Percentiles rank a stretch among this genome's conserved stretches.
These are phyloP conservation scores for Curvularia sp. DNA, from an alignment of 2,329 filamentous ascomycete species.

Conservation along the genomic window DNA sequence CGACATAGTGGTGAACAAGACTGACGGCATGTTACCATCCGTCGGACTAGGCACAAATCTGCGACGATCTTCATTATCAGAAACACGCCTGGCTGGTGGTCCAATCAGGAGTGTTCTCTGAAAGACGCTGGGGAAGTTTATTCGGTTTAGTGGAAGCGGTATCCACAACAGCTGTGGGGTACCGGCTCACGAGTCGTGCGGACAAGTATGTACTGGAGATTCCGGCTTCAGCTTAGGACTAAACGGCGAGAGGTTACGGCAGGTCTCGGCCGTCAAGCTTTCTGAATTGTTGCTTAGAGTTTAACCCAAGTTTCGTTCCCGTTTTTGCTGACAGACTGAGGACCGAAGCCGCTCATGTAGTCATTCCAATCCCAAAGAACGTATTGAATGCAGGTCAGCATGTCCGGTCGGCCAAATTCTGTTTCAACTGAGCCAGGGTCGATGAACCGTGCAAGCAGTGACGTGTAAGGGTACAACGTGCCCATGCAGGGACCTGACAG, in stretches of 20 bases:
- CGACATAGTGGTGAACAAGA: neutral
- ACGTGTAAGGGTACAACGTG: neutral
- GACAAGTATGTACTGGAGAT: neutral
- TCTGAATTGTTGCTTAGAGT: neutral
- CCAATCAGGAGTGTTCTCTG: neutral
- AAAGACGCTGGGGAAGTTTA: conserved; percentile 1
- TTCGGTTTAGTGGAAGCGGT: neutral
- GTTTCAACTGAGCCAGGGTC: neutral
- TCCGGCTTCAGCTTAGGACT: neutral
- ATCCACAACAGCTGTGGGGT: conserved; percentile 7
- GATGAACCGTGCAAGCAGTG: neutral
- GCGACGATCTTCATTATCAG: conserved; percentile 11
- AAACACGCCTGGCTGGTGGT: neutral
- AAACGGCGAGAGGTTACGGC: neutral
- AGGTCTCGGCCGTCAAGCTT: conserved; percentile 11
- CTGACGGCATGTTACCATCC: neutral
- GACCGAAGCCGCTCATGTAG: neutral
- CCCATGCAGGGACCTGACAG: neutral
- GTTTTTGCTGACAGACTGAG: neutral
- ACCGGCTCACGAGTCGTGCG: neutral
- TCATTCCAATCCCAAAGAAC: neutral
- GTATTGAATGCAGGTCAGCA: neutral
- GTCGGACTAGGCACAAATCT: neutral
- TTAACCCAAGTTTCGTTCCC: neutral
- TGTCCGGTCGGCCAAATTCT: neutral